Conservation (phyloP, 176 grass and related monocot genomes). For the Ananas comosus region DNA sequence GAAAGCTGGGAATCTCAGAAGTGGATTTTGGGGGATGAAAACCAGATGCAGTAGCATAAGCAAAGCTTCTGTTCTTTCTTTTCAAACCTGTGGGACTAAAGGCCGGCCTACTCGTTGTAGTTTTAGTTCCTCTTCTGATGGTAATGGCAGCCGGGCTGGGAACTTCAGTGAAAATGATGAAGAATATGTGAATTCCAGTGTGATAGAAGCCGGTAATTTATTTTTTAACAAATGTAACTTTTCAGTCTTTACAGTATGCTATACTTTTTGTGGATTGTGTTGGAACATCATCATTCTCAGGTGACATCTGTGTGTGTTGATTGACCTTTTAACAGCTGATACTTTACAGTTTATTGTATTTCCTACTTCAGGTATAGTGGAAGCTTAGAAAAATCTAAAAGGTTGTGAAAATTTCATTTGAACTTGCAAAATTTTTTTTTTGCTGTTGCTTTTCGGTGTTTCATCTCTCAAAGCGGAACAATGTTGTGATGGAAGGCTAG, state of each 20-base stretch:
- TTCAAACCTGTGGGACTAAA: slow-evolving; percentile 20
- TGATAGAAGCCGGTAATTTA: slow-evolving; percentile 75
- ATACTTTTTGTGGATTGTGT: neutral
- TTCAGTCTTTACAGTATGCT: neutral
- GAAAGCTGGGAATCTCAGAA: slow-evolving; percentile 20
- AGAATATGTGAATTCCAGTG: slow-evolving; percentile 77
- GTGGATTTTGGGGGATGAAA: slow-evolving; percentile 28
- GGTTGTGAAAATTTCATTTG: too few relatives aligned
- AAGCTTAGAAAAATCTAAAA: too few relatives aligned
- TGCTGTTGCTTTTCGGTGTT: too few relatives aligned
- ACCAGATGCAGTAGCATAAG: slow-evolving; percentile 20
- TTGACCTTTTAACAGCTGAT: too few relatives aligned
- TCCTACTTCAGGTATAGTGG: too few relatives aligned
- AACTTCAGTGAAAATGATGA: slow-evolving; percentile 71
- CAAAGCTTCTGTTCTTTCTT: slow-evolving; percentile 22
- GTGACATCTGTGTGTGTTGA: neutral
- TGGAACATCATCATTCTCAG: neutral
- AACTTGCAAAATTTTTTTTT: too few relatives aligned
- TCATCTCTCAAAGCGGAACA: too few relatives aligned
- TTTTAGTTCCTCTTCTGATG: slow-evolving; percentile 65
- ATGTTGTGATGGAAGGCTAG: too few relatives aligned
- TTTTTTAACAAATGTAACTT: neutral
- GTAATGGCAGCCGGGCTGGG: slow-evolving; percentile 51
- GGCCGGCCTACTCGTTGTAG: slow-evolving; percentile 38
- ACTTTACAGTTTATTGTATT: too few relatives aligned